Base-by-base conservation (phyloP, 1,139 yeast species). In the Yamadazyma friedrichii region DNA sequence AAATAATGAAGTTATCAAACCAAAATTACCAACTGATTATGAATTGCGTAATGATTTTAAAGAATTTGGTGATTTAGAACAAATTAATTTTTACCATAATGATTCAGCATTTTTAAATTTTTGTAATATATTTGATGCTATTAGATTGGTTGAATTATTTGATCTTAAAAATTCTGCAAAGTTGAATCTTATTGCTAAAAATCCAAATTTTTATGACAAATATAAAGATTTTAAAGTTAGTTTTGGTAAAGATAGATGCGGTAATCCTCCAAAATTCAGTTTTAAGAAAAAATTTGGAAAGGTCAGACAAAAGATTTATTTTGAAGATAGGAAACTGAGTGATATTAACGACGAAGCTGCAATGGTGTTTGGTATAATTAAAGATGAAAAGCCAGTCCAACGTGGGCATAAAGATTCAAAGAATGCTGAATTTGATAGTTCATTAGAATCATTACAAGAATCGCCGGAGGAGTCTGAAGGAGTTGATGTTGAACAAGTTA, bases 161-260 rank as follows among this genome's bases (percentile, higher is more conserved):
- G 68, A 64, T 38, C 37, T 53, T 15, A 45, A 52, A 15, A 56
- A 56, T 32, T 49, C 41, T 12, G 53, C 42, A 9, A 53, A 49
- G 32, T 49, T 62, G 26, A 56, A 50, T 35, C 43, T 47, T 11
- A 51, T 58, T 5, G 51, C 51, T 9, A 55, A 55, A 25, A 55
- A 57, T 45, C 65, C 62, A 17, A 54, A 53, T 32, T 70, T 78
- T 46, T 70, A 71, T 43, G 58, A 62, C 5, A 68, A 59, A 46
- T 72, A 72, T 51, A 58, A 60, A 44, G 42, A 54, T 6, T 70
- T 65, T 52, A 72, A 71, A 52, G 65, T 72, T 41, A 69, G 70
- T 44, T 72, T 68, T 52, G 78, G 72, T 13, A 72, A 72, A 53
- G 78, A 72, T 48, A 55, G 78, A 45, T 72, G 78, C 54, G 78